Evolutionary conservation across 108 stramenopile genomes (phyloP).

Genomic region (Phaeodactylum tricornutum): DNA sequence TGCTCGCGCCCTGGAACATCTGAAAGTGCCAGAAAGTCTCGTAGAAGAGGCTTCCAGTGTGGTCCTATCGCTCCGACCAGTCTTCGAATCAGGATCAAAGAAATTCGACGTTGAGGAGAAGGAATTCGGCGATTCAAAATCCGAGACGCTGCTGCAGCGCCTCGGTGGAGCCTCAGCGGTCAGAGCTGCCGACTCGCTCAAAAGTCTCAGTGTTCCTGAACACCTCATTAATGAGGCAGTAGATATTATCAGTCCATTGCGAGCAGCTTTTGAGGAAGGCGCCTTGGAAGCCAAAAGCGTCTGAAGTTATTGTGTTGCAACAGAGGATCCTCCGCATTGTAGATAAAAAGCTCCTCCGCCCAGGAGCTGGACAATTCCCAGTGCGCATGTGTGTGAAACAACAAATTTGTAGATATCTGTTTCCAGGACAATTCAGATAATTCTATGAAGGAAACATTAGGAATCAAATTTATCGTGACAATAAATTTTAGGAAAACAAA

Average conservation of each 20-base stretch:
- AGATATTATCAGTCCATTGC: conserved; percentile 11
- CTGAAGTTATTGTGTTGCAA: too few species aligned
- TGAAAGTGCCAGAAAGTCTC: conserved; percentile 5
- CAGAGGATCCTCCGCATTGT: too few species aligned
- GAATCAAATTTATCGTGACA: too few species aligned
- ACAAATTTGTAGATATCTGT: too few species aligned
- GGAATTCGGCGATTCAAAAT: background rate
- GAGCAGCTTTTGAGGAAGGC: conserved; percentile 20
- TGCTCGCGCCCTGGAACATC: background rate
- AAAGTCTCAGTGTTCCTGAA: conserved; percentile 2
- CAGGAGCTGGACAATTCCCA: too few species aligned
- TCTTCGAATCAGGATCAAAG: conserved; percentile 20
- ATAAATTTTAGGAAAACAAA: too few species aligned
- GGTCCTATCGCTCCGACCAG: conserved; percentile 8
- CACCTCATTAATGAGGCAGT: conserved; percentile 17
- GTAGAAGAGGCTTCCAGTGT: conserved; percentile 15
- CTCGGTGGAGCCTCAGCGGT: conserved; percentile 4
- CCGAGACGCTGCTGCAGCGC: background rate
- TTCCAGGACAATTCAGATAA: too few species aligned
- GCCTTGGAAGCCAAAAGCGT: conserved; percentile 1
- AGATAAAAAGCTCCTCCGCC: too few species aligned
- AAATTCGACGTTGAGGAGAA: conserved; percentile 1
- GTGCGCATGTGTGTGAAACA: too few species aligned
- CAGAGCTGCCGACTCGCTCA: conserved; percentile 5
- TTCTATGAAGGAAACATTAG: too few species aligned